phyloP scores from a whole-genome alignment of 352 stramenopile species.

The Pythium biforme region DNA sequence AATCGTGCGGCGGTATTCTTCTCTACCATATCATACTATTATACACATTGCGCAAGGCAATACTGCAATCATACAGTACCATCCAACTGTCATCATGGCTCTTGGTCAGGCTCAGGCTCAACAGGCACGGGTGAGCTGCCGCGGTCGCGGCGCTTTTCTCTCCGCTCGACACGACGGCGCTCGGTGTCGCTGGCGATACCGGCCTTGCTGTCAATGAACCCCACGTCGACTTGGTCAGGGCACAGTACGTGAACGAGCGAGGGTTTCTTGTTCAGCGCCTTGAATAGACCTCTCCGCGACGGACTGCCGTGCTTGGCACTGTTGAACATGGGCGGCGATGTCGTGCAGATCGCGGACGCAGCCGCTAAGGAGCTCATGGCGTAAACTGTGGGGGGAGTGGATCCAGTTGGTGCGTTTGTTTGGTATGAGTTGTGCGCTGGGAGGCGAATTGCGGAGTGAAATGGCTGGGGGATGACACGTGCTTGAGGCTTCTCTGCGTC shows the following conservation, averaged over 20 bases:
- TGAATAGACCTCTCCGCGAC: neutral
- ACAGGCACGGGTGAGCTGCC: neutral
- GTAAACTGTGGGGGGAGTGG: neutral
- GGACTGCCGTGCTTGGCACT: too few species aligned
- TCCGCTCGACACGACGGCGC: constrained; percentile 9
- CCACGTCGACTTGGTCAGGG: constrained; percentile 9
- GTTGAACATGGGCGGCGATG: neutral
- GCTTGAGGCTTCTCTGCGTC: too few species aligned
- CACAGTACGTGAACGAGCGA: constrained; percentile 11
- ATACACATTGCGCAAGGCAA: neutral
- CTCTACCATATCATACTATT: too few species aligned
- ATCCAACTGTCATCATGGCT: neutral
- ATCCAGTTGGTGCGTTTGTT: too few species aligned
- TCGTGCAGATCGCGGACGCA: constrained; percentile 3
- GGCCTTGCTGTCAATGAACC: constrained; percentile 22
- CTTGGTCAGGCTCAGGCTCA: neutral
- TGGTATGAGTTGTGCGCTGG: too few species aligned
- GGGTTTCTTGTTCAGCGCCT: constrained; percentile 6
- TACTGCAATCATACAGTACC: neutral
- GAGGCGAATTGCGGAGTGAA: constrained; percentile 3
- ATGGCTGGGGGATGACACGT: neutral
- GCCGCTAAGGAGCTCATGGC: constrained; percentile 5
- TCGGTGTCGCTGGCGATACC: constrained; percentile 5
- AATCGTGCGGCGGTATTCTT: too few species aligned
- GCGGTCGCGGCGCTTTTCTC: neutral